Percentiles rank a stretch among this genome's conserved stretches.
Evolutionary conservation across 352 stramenopile species (phyloP).

Genomic region (Salisapilia sapeloensis): DNA sequence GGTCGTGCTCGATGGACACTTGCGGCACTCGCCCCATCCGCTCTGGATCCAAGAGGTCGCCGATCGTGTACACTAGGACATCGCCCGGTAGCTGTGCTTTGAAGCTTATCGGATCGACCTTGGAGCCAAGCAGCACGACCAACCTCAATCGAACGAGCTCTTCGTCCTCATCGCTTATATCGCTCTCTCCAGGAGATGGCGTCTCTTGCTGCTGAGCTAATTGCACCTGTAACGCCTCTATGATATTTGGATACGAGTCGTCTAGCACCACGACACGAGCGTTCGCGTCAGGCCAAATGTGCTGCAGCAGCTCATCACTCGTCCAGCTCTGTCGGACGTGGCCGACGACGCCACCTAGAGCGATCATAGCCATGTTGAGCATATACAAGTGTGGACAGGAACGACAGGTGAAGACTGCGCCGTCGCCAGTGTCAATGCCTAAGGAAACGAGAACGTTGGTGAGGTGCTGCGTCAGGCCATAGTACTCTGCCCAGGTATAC

Average conservation of each 20-base stretch:
- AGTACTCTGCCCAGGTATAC: constrained; percentile 19
- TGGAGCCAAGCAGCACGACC: constrained; percentile 14
- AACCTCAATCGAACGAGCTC: constrained; percentile 3
- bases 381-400: constrained; percentile 26
- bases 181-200: constrained; percentile 11
- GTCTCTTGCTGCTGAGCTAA: constrained; percentile 5
- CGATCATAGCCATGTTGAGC: constrained; percentile 37
- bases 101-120: constrained; percentile 8
- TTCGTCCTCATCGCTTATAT: background rate
- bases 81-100: constrained; percentile 2
- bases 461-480: constrained; percentile 10
- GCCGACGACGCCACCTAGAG: constrained; percentile 29
- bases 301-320: constrained; percentile 18
- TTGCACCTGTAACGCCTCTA: constrained; percentile 11
- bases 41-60: constrained; percentile 18
- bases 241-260: constrained; percentile 22
- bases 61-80: constrained; percentile 24
- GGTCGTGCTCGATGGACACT: constrained; percentile 11
- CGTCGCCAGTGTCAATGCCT: constrained; percentile 34
- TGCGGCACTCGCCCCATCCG: constrained; percentile 4
- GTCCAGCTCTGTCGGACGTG: constrained; percentile 43
- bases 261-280: constrained; percentile 48
- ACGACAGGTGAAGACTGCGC: constrained; percentile 27
- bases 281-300: constrained; percentile 31
- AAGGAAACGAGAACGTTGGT: constrained; percentile 29